Evolutionary conservation across 116 monocot species (phyloP).

Genomic region (Dioscorea cayenensis): DNA sequence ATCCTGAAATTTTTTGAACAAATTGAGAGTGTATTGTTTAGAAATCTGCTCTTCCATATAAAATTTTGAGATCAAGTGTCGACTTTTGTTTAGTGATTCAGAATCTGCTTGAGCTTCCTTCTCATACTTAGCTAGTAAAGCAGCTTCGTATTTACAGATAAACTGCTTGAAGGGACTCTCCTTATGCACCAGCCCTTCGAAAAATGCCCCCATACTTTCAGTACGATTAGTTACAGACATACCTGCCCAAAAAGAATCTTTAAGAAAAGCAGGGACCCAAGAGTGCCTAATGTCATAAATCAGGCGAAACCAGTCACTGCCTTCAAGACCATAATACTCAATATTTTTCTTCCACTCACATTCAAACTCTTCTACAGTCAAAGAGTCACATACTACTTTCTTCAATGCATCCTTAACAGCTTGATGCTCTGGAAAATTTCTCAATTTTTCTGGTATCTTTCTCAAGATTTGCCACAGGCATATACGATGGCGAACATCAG

Average conservation of each 20-base stretch:
- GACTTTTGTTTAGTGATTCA: constrained; percentile 16
- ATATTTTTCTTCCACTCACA: constrained; percentile 15
- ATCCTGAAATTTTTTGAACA: constrained; percentile 29
- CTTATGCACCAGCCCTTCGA: constrained; percentile 16
- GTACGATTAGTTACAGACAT: constrained; percentile 18
- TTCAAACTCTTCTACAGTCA: constrained; percentile 23
- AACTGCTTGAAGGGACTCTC: constrained; percentile 20
- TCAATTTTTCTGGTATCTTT: constrained; percentile 18
- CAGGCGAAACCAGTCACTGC: constrained; percentile 10
- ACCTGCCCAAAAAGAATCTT: constrained; percentile 28
- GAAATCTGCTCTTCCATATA: constrained; percentile 34
- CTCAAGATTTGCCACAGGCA: constrained; percentile 17
- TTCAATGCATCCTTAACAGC: constrained; percentile 15
- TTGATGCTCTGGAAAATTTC: constrained; percentile 6
- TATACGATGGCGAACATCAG: constrained; percentile 11
- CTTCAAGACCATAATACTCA: constrained; percentile 11
- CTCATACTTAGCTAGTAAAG: constrained; percentile 16
- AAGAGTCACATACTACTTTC: constrained; percentile 19
- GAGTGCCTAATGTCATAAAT: constrained; percentile 15
- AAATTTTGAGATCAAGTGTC: constrained; percentile 14
- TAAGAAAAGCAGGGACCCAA: constrained; percentile 23
- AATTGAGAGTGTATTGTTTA: constrained; percentile 18
- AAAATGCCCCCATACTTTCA: constrained; percentile 3
- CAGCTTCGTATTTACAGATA: constrained; percentile 17
- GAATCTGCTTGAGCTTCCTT: constrained; percentile 19